phyloP scores from a whole-genome alignment of 345 rosid species.

The Gossypium australe region DNA sequence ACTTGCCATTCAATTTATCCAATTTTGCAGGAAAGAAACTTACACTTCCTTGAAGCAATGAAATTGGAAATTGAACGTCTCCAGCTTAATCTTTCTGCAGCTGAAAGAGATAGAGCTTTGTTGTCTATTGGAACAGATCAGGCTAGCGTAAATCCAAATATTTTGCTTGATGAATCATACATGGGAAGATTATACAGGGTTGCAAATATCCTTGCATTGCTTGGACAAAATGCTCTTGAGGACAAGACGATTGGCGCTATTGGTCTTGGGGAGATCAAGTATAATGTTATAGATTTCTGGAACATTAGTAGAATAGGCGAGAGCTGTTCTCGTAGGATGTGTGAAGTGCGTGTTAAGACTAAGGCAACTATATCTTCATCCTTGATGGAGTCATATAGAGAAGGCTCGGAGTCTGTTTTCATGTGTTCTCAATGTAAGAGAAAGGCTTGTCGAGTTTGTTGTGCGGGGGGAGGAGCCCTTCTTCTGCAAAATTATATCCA shows the following conservation, averaged over 20 bases:
- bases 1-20: neutral
- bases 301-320: conserved; percentile 57
- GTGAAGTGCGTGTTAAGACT: conserved; percentile 65
- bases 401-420: conserved; percentile 41
- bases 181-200: conserved; percentile 62
- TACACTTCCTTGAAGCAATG: conserved; percentile 69
- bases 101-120: conserved; percentile 94
- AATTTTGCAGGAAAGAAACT: conserved; percentile 55
- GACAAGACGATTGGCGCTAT: conserved; percentile 69
- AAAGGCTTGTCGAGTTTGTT: conserved; percentile 79
- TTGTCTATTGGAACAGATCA: conserved; percentile 88
- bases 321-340: conserved; percentile 57
- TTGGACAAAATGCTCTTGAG: conserved; percentile 81
- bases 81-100: conserved; percentile 77
- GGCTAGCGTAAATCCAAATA: conserved; percentile 86
- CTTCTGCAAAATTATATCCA: conserved; percentile 45
- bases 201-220: conserved; percentile 63
- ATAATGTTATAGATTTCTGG: conserved; percentile 73
- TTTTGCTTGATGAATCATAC: conserved; percentile 58
- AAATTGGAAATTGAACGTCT: conserved; percentile 93
- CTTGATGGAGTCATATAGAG: conserved; percentile 32
- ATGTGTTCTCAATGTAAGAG: conserved; percentile 61
- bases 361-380: conserved; percentile 29
- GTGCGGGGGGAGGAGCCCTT: conserved; percentile 91
- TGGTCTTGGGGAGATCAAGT: conserved; percentile 62